phyloP scores from a whole-genome alignment of 768 basidiomycete species.

The Royoungia palumana region DNA sequence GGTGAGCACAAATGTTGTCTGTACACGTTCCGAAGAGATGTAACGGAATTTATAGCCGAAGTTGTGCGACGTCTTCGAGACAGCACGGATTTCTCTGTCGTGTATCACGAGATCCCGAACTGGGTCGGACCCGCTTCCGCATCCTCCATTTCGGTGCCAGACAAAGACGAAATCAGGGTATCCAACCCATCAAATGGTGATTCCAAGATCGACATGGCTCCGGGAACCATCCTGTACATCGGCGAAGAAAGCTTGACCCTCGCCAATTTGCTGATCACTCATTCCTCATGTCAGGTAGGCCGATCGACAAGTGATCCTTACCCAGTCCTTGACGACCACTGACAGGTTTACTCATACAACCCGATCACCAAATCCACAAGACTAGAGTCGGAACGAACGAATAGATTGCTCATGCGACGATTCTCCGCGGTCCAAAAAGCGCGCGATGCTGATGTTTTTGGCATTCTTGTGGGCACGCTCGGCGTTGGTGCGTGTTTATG shows the following conservation, averaged over 20 bases:
- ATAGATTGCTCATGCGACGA: conserved; percentile 83
- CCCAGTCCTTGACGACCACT: neutral
- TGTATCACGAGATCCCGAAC: conserved; percentile 37
- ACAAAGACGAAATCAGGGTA: neutral
- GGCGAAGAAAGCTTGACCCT: conserved; percentile 78
- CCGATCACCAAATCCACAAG: conserved; percentile 47
- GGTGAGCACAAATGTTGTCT: conserved; percentile 37
- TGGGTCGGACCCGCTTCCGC: conserved; percentile 17
- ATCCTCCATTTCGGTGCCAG: neutral
- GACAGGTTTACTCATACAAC: conserved; percentile 75
- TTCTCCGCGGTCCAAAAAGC: conserved; percentile 87
- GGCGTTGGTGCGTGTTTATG: conserved; percentile 63
- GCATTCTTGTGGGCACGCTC: conserved; percentile 91
- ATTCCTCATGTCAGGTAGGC: conserved; percentile 60
- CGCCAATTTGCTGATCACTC: conserved; percentile 83
- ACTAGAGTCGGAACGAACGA: conserved; percentile 66
- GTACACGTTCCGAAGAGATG: neutral
- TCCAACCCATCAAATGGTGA: neutral
- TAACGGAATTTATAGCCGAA: conserved; percentile 11
- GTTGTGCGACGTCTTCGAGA: conserved; percentile 15
- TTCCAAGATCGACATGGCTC: neutral
- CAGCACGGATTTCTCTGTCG: conserved; percentile 30
- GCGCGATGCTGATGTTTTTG: conserved; percentile 89
- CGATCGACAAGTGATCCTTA: neutral
- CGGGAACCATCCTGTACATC: conserved; percentile 49